Evolutionary conservation across 805 yeast genomes (phyloP).

Genomic region (Naumovozyma baii): DNA sequence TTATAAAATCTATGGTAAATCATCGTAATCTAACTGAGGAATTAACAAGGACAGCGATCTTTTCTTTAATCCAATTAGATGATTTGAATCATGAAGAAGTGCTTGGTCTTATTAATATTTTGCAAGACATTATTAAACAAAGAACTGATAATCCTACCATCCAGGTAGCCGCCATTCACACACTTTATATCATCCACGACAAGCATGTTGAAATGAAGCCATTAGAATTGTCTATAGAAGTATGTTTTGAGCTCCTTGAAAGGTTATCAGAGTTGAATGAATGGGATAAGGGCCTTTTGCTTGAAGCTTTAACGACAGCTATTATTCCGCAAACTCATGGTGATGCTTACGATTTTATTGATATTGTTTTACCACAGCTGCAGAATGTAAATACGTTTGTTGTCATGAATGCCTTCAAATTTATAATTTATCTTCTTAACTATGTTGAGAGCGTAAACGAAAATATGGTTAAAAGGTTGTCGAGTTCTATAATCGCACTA

Average conservation of each 20-base stretch:
- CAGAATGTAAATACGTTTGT: conserved; percentile 78
- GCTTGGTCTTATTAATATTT: conserved; percentile 34
- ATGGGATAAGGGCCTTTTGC: conserved; percentile 65
- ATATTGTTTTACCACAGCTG: conserved; percentile 54
- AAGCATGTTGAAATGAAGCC: conserved; percentile 20
- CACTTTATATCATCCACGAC: conserved; percentile 57
- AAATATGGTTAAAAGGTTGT: conserved; percentile 51
- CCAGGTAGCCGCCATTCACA: conserved; percentile 62
- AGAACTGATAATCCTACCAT: conserved; percentile 49
- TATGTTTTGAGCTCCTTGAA: conserved; percentile 29
- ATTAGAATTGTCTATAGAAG: conserved; percentile 35
- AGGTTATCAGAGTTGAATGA: conserved; percentile 36
- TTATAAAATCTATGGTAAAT: conserved; percentile 30
- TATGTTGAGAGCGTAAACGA: conserved; percentile 52
- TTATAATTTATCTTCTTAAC: conserved; percentile 61
- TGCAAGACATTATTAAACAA: conserved; percentile 29
- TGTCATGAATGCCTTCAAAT: conserved; percentile 65
- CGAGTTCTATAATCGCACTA: conserved; percentile 58
- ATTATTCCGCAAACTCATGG: conserved; percentile 62
- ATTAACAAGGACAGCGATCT: conserved; percentile 62
- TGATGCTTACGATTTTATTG: conserved; percentile 60
- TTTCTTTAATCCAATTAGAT: conserved; percentile 57
- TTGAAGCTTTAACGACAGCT: conserved; percentile 49
- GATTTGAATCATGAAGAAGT: conserved; percentile 43
- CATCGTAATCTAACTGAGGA: conserved; percentile 41